These are phyloP conservation scores for Nothophaeocryptopus gaeumannii DNA, from an alignment of 2,329 filamentous ascomycete genomes.

Conservation along the genomic window DNA sequence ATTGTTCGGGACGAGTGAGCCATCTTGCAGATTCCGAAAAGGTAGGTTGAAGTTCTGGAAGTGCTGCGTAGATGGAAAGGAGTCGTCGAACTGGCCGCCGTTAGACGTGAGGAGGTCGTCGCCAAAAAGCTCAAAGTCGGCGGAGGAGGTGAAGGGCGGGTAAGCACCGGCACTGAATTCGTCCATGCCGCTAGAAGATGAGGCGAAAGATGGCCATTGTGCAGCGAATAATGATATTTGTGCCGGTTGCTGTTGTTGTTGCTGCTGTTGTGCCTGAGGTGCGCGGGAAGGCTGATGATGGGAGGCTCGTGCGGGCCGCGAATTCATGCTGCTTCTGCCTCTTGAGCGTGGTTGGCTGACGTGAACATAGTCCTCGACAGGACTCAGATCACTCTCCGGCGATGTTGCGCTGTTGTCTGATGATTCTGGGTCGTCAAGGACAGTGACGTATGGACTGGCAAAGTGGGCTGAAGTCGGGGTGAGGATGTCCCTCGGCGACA, in stretches of 20 bases:
- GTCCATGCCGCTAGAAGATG: conserved; percentile 14
- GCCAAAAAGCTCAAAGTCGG: conserved; percentile 12
- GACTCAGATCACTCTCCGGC: conserved; percentile 17
- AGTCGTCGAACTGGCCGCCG: conserved; percentile 1
- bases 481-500: conserved; percentile 25
- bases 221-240: background rate
- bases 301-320: conserved; percentile 13
- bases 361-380: conserved; percentile 24
- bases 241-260: background rate
- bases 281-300: conserved; percentile 1
- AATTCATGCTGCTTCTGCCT: conserved; percentile 11
- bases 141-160: conserved; percentile 1
- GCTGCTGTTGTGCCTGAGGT: background rate
- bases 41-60: too few species aligned
- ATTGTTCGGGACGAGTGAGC: too few species aligned
- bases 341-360: conserved; percentile 9
- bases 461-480: conserved; percentile 26
- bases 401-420: conserved; percentile 19
- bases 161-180: conserved; percentile 4
- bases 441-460: conserved; percentile 13
- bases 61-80: too few species aligned
- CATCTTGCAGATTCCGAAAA: too few species aligned
- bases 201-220: conserved; percentile 15
- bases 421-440: conserved; percentile 18
- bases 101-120: conserved; percentile 7